Percentiles rank a stretch among this genome's conserved stretches.
Evolutionary conservation across 1,284 basidiomycete genomes (phyloP).

Genomic region (Athelia psychrophila): DNA sequence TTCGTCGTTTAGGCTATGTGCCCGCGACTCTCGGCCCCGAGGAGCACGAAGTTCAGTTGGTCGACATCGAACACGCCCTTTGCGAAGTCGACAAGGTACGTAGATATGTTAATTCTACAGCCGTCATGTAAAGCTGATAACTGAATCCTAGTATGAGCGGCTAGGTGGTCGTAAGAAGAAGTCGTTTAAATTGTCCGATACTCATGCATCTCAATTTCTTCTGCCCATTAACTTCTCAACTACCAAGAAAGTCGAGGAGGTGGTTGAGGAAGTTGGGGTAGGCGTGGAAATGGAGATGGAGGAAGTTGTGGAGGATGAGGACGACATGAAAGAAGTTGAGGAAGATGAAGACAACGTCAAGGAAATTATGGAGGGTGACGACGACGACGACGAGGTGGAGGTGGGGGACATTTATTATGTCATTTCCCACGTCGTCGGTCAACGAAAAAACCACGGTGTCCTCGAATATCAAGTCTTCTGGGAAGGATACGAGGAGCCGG

Average conservation of each 20-base stretch:
- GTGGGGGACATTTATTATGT: too few relatives aligned
- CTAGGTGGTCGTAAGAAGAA: too few relatives aligned
- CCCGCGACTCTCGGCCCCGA: conserved; percentile 47
- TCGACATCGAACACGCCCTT: conserved; percentile 63
- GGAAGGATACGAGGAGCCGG: neutral
- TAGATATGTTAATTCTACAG: neutral
- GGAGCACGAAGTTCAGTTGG: conserved; percentile 45
- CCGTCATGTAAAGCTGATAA: too few relatives aligned
- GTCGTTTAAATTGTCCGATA: too few relatives aligned
- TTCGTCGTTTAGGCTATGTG: conserved; percentile 40
- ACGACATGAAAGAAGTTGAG: too few relatives aligned
- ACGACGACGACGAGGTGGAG: too few relatives aligned
- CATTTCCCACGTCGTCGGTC: neutral
- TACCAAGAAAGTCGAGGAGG: too few relatives aligned
- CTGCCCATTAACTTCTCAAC: neutral
- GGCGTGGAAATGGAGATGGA: too few relatives aligned
- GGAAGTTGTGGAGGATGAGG: too few relatives aligned
- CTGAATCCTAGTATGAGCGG: neutral
- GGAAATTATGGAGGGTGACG: too few relatives aligned
- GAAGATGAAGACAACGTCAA: too few relatives aligned
- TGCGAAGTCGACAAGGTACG: conserved; percentile 60
- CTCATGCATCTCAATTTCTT: neutral
- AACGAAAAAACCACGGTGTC: neutral
- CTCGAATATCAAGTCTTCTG: neutral
- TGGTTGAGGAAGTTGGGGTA: too few relatives aligned